These are phyloP conservation scores for Picea engelmannii DNA, from an alignment of 83 land plant species.

Conservation along the genomic window DNA sequence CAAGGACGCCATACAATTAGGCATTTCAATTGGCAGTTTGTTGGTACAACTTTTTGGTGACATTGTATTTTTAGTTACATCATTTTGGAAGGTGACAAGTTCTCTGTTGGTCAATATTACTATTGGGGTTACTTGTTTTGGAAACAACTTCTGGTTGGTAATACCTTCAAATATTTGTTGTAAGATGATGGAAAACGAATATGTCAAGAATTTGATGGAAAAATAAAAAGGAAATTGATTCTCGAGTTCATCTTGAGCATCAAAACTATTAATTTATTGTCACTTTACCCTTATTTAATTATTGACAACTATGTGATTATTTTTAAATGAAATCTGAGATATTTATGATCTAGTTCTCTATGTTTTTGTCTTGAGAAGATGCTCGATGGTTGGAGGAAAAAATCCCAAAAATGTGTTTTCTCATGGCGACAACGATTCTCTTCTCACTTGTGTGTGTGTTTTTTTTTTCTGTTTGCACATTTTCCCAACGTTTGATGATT, in stretches of 20 bases:
- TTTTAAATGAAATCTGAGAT: not conserved
- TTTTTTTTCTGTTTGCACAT: no score
- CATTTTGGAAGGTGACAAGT: constrained; percentile 72
- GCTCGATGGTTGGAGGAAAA: no score
- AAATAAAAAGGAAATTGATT: constrained; percentile 25
- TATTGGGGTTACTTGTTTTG: constrained; percentile 67
- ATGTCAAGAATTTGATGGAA: constrained; percentile 32
- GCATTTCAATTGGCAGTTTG: constrained; percentile 64
- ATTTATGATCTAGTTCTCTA: not conserved
- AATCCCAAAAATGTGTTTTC: no score
- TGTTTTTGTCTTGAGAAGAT: no score
- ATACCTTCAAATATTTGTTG: constrained; percentile 55
- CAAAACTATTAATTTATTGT: constrained; percentile 19
- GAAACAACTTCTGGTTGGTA: constrained; percentile 72
- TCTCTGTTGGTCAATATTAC: constrained; percentile 47
- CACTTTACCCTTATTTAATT: no score
- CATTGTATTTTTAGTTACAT: constrained; percentile 54
- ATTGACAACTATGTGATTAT: not conserved
- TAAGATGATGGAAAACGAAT: constrained; percentile 74
- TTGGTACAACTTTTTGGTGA: constrained; percentile 84
- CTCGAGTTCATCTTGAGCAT: constrained; percentile 22
- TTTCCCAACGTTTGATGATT: no score
- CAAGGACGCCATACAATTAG: constrained; percentile 72
- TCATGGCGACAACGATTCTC: no score
- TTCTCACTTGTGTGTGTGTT: no score